A percentile compares a stretch with the other conserved stretches of the same genome.
Evolutionary conservation across 2,329 filamentous ascomycete species (phyloP).

Genomic region (Pseudogymnoascus sp.): DNA sequence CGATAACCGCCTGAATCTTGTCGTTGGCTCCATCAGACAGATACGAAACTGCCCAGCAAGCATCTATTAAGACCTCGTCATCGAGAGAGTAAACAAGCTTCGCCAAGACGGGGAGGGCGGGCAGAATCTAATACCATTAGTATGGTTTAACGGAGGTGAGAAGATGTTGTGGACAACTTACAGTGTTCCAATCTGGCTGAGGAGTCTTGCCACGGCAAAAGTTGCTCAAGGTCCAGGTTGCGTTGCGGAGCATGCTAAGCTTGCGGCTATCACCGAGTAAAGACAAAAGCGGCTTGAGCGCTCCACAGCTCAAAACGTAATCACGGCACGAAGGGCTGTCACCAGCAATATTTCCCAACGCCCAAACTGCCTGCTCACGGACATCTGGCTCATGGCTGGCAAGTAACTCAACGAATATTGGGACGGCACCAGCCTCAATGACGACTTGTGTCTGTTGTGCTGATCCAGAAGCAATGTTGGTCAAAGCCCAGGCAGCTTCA

Average conservation of each 20-base stretch:
- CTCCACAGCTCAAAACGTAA: conserved; percentile 86
- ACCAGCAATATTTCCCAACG: conserved; percentile 95
- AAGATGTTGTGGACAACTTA: conserved; percentile 41
- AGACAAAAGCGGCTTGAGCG: conserved; percentile 79
- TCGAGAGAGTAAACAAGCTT: conserved; percentile 98
- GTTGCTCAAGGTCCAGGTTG: conserved; percentile 98
- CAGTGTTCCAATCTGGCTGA: conserved; percentile 94
- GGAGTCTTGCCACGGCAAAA: conserved; percentile 99
- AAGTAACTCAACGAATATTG: conserved; percentile 95
- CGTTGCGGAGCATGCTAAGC: conserved; percentile 97
- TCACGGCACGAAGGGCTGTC: conserved; percentile 96
- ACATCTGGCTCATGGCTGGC: conserved; percentile 96
- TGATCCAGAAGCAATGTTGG: conserved; percentile 97
- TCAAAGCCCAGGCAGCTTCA: conserved; percentile 96
- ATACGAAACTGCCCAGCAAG: conserved; percentile 99
- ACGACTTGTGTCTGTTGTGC: conserved; percentile 97
- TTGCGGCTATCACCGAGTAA: conserved; percentile 96
- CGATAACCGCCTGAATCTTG: conserved; percentile 98
- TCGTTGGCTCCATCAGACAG: conserved; percentile 96
- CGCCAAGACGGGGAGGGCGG: conserved; percentile 85
- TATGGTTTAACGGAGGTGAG: conserved; percentile 18
- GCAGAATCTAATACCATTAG: conserved; percentile 61
- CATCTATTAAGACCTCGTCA: conserved; percentile 96
- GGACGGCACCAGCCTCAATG: conserved; percentile 94
- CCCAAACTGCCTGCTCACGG: conserved; percentile 96